Conservation (phyloP, 2,329 filamentous ascomycete species). For the Penicillium sp. region DNA sequence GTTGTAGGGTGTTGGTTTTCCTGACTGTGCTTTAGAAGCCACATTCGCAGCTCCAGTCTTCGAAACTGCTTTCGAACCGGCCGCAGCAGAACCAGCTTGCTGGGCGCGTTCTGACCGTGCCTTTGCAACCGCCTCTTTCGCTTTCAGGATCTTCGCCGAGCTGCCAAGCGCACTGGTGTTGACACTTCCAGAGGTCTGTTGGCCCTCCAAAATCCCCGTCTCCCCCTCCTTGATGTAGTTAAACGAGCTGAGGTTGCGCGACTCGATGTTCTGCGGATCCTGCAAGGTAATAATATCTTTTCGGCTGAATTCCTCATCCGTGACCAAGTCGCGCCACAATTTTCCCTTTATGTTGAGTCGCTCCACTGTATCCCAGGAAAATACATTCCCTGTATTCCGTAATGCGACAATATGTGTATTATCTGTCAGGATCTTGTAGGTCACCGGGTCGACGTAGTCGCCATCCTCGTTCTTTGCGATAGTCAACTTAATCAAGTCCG, state of each 20-base stretch:
- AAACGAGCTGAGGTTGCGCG: slow-evolving; percentile 80
- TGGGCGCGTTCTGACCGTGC: slow-evolving; percentile 70
- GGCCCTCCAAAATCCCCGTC: slow-evolving; percentile 64
- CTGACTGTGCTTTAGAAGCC: slow-evolving; percentile 26
- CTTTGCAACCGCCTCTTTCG: slow-evolving; percentile 90
- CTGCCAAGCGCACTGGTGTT: slow-evolving; percentile 79
- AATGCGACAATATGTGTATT: slow-evolving; percentile 96
- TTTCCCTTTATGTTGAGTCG: slow-evolving; percentile 95
- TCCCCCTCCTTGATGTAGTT: slow-evolving; percentile 84
- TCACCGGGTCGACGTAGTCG: slow-evolving; percentile 93
- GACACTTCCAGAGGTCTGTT: slow-evolving; percentile 62
- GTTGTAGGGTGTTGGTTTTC: slow-evolving; percentile 64
- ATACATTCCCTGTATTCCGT: slow-evolving; percentile 85
- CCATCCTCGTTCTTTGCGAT: slow-evolving; percentile 89
- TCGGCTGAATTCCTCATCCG: slow-evolving; percentile 79
- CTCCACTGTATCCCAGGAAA: slow-evolving; percentile 93
- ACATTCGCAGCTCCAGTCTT: slow-evolving; percentile 20
- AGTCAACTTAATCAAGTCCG: slow-evolving; percentile 84
- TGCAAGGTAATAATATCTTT: slow-evolving; percentile 95
- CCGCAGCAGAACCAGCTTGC: slow-evolving; percentile 55
- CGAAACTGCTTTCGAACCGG: slow-evolving; percentile 26
- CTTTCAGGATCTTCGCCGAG: slow-evolving; percentile 77
- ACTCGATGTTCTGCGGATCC: slow-evolving; percentile 85
- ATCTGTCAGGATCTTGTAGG: slow-evolving; percentile 95
- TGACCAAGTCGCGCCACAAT: slow-evolving; percentile 88